Evolutionary conservation across 116 monocot genomes (phyloP).

Genomic region (Posidonia oceanica): DNA sequence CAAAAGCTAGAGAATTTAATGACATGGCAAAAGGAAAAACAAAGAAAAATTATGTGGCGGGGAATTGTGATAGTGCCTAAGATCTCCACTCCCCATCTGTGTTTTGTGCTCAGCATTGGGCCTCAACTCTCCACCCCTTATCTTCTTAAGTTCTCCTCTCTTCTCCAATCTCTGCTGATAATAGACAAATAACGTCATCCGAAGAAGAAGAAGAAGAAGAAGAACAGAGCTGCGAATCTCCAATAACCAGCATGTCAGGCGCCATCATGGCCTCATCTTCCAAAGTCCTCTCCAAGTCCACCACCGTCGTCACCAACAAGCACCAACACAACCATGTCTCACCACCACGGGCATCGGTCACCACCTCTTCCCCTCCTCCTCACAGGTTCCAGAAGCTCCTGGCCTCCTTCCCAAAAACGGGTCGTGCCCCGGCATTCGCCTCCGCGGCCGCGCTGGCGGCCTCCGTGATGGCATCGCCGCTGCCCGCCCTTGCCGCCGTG

Average conservation of each 20-base stretch:
- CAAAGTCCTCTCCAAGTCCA: conserved; percentile 8
- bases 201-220: neutral
- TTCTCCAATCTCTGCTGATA: neutral
- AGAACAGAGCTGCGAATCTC: neutral
- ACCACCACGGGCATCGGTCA: neutral
- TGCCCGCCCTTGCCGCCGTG: conserved; percentile 58
- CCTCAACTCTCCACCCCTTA: neutral
- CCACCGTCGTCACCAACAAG: neutral
- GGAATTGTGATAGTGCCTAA: neutral
- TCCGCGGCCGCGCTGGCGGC: conserved; percentile 9
- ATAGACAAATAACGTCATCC: neutral
- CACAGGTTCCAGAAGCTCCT: conserved; percentile 5
- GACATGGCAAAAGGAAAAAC: too few species aligned
- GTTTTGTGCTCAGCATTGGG: neutral
- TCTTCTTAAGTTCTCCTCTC: too few species aligned
- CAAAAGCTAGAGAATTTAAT: too few species aligned
- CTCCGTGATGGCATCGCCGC: conserved; percentile 18
- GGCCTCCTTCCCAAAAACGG: neutral
- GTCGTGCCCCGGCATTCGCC: neutral
- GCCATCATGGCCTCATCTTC: conserved; percentile 14
- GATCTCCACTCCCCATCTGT: neutral
- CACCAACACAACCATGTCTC: neutral
- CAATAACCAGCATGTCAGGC: conserved; percentile 6
- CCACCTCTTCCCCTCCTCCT: neutral
- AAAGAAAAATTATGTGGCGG: conserved; percentile 2